Base-by-base conservation (phyloP, 2,329 filamentous ascomycete species). In the Daldinia sp. region DNA sequence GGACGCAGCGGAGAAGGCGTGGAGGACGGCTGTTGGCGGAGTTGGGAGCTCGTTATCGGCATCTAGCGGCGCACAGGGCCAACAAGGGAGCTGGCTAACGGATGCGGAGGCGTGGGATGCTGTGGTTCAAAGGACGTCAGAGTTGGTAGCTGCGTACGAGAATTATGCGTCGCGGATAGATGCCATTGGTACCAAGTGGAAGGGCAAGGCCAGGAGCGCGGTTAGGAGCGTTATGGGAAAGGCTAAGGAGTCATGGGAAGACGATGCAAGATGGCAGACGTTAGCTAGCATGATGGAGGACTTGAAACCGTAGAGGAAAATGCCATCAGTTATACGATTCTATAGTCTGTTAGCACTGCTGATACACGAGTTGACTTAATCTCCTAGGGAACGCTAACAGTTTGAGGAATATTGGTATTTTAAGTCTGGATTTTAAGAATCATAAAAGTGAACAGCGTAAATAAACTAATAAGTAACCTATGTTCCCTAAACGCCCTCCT, bases 1-100 rank as follows among this genome's bases (percentile, higher is more conserved):
- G 1, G 90, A 93, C 4, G 92, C 92, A 1, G 87, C 94, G 27
- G 95, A 98, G 78, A 94, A 94, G 74, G 92, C 90, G 0, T 99
- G 94, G 94, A 86, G 95, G 1, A 87, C 90, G 0, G 86, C 90
- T 0, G 80, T 85, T 0, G 81, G 83, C 51, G 78, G 85, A 69
- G 81, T 86, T 25, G 73, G 80, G 4, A 68, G 80, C 67, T 71
- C 84, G 74, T 83, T 72, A 74, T 81, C 66, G 56, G 80, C 76
- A 63, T 83, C 81, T 41, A 66, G 58, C n/a, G 68, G 63, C 5
- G 62, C 60, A 1, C 68, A 55, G n/a, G 68, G 61, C 8, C 41
- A 59, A 21, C 55, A 64, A 25, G 68, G 70, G 0, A 79, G 75
- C 45, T 88, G 86, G 77, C 81, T 85, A 25, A 85, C 86, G 37